Conservation (phyloP, 202 grass and related monocot genomes). For the Thinopyrum obtusiflorum region DNA sequence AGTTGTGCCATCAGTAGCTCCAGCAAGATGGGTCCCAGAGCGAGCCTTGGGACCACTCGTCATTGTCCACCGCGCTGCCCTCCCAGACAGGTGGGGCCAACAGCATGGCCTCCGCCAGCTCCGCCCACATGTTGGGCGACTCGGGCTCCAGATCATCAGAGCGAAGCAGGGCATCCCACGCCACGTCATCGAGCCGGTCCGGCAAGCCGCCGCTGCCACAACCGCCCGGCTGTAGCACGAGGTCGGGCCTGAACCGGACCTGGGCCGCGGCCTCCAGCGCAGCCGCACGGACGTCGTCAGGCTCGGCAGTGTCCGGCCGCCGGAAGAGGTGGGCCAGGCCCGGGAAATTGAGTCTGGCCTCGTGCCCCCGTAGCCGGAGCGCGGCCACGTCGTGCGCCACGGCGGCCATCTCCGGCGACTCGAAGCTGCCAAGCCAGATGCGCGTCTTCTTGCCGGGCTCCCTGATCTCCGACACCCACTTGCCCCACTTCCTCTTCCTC, state of each 20-base stretch:
- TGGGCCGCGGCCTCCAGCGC: slow-evolving; percentile 72
- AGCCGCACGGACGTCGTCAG: slow-evolving; percentile 70
- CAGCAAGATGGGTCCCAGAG: slow-evolving; percentile 68
- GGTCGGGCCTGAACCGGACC: slow-evolving; percentile 50
- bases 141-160: slow-evolving; percentile 51
- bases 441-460: slow-evolving; percentile 96
- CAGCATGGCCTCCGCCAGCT: slow-evolving; percentile 86
- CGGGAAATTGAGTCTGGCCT: slow-evolving; percentile 80
- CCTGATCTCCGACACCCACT: slow-evolving; percentile 93
- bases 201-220: not conserved
- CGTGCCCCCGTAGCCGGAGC: slow-evolving; percentile 59
- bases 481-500: slow-evolving; percentile 97
- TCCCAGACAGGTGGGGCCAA: slow-evolving; percentile 81
- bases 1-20: slow-evolving; percentile 25
- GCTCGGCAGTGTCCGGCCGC: slow-evolving; percentile 60
- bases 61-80: slow-evolving; percentile 33
- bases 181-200: not conserved
- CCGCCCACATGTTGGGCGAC: slow-evolving; percentile 80
- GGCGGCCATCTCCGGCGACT: slow-evolving; percentile 91
- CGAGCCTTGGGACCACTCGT: slow-evolving; percentile 63
- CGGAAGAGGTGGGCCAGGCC: slow-evolving; percentile 52
- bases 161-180: slow-evolving; percentile 19
- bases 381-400: slow-evolving; percentile 90
- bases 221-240: not conserved
- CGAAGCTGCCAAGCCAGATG: slow-evolving; percentile 97